Evolutionary conservation across 257 asterid genomes (phyloP).

Genomic region (Plectranthus barbatus): DNA sequence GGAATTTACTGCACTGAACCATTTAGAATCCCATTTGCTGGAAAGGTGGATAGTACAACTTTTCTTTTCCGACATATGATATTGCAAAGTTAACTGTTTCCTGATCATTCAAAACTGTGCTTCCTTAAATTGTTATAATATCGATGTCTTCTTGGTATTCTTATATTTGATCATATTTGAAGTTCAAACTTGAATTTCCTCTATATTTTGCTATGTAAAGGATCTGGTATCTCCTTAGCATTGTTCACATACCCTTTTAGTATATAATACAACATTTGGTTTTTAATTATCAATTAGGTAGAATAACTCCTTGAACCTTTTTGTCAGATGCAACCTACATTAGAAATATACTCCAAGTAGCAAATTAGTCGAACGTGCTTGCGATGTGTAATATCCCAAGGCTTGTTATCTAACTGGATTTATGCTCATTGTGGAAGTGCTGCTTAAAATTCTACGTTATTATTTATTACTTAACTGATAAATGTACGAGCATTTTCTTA

Average conservation of each 20-base stretch:
- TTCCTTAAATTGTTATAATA: background rate
- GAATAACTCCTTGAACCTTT: background rate
- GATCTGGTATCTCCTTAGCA: background rate
- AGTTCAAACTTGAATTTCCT: background rate
- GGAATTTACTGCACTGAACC: conserved; percentile 99
- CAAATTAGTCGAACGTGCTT: background rate
- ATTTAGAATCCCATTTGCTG: conserved; percentile 95
- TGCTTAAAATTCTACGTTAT: background rate
- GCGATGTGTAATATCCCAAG: background rate
- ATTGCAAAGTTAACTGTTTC: background rate
- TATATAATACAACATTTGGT: background rate
- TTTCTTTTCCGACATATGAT: background rate
- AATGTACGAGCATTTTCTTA: background rate
- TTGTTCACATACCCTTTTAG: background rate
- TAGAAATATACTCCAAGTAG: background rate
- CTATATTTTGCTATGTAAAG: background rate
- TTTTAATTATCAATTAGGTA: background rate
- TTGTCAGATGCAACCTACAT: background rate
- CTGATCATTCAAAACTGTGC: background rate
- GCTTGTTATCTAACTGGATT: background rate
- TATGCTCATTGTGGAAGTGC: background rate
- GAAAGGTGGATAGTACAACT: conserved; percentile 54
- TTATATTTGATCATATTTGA: background rate
- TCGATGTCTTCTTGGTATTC: background rate
- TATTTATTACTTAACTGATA: background rate